Base-by-base conservation (phyloP, 1,139 yeast species). In the Hemisphaericaspora lyxosophila region DNA sequence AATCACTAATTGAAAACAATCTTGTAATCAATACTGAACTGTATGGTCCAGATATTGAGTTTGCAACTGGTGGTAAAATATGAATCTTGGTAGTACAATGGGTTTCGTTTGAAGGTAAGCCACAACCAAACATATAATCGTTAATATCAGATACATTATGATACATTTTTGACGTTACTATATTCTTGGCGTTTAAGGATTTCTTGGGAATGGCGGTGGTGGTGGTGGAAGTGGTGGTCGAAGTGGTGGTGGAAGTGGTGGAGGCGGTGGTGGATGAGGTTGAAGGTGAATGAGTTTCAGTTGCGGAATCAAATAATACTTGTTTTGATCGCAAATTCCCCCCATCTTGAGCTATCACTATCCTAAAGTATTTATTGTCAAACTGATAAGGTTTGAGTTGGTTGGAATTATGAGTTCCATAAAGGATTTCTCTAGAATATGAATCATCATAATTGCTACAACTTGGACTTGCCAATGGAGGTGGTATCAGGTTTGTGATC, bases 51-150 rank as follows among this genome's bases (percentile, higher is more conserved):
- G 51, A 54, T 4, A 57, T 46, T 45, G 53, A 55, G 36, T 53
- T 57, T 35, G 69, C 60, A 14, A 74, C 49, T 2, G 67, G 55
- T 0, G 80, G 80, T 14, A 78, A 53, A 22, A 63, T 50, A 51
- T 77, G 82, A 7, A 77, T 50, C 44, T 77, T 78, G 2, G 78
- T 73, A 13, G 69, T 55, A 18, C 66, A 53, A 25, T 62, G 63
- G n/a, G 63, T 55, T 43, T 77, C 81, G 44, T 65, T 73, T 5
- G 74, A 59, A 11, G 80, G 78, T 25, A 77, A 54, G 0, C 82
- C 82, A 42, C 77, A 73, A 5, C 83, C 83, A 54, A 76, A 78
- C 75, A 76, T 73, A 47, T 67, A 74, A 42, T 73, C 73, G 33
- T 73, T 66, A 26, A 78, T 51, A 43, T 77, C 82, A 39, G 61